phyloP scores from a whole-genome alignment of 2,329 filamentous ascomycete species.

The Colletotrichum coccodes region DNA sequence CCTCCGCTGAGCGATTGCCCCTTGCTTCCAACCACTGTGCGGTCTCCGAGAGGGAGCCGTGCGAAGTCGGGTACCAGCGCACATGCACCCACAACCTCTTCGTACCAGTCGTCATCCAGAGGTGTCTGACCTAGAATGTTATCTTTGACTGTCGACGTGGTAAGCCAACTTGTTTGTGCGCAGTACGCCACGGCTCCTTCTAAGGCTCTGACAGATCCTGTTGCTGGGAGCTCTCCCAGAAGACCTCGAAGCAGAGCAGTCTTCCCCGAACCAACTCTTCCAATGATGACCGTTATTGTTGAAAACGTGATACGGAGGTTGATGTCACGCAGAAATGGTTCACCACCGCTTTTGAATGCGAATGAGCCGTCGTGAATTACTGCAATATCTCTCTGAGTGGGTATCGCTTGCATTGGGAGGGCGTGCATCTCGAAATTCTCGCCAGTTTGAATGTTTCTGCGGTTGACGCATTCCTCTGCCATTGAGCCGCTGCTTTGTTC shows the following conservation, averaged over 20 bases:
- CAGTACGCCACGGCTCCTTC: constrained; percentile 34
- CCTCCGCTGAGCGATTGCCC: constrained; percentile 47
- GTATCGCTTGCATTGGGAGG: neutral
- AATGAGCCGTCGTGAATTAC: neutral
- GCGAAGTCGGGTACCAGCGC: constrained; percentile 34
- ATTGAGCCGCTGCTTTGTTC: neutral
- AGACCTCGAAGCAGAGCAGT: constrained; percentile 26
- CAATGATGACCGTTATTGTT: constrained; percentile 31
- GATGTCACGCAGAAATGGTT: constrained; percentile 19
- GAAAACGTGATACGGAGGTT: constrained; percentile 9
- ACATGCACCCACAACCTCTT: constrained; percentile 35
- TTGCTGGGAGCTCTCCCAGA: constrained; percentile 28
- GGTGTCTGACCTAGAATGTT: constrained; percentile 37
- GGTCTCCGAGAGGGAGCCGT: constrained; percentile 36
- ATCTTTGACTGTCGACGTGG: constrained; percentile 36
- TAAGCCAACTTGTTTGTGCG: constrained; percentile 39
- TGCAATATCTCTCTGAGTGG: neutral
- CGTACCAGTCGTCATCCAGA: constrained; percentile 36
- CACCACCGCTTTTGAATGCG: neutral
- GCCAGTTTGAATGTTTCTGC: too few relatives aligned
- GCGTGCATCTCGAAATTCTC: neutral
- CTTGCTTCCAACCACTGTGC: constrained; percentile 41
- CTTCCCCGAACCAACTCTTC: constrained; percentile 37
- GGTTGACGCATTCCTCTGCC: neutral
- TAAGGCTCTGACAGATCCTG: neutral